Evolutionary conservation across 495 filamentous ascomycete genomes (phyloP).

Genomic region (Talaromyces liani): DNA sequence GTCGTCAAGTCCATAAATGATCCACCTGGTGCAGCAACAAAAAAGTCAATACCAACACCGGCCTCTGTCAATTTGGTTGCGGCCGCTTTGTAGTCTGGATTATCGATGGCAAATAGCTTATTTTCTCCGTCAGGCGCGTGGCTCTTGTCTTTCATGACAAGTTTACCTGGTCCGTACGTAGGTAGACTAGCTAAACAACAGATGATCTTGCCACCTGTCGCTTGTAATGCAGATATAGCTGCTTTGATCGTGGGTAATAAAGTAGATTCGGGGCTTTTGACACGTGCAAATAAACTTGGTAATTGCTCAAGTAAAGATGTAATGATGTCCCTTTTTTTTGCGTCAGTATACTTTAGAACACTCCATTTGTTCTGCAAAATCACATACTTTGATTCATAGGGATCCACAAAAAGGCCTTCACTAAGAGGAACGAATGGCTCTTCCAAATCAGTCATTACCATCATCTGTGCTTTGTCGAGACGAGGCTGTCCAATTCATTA

Average conservation of each 20-base stretch:
- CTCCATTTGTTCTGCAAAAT: not conserved
- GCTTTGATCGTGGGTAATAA: constrained; percentile 78
- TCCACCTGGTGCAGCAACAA: constrained; percentile 81
- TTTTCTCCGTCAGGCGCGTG: constrained; percentile 84
- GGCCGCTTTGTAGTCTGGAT: constrained; percentile 72
- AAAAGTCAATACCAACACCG: constrained; percentile 88
- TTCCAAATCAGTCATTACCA: constrained; percentile 97
- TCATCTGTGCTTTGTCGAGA: constrained; percentile 89
- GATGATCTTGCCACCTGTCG: constrained; percentile 87
- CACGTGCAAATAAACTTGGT: constrained; percentile 73
- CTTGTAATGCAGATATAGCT: constrained; percentile 68
- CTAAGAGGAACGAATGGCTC: constrained; percentile 93
- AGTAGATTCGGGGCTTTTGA: constrained; percentile 84
- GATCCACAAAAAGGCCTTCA: constrained; percentile 91
- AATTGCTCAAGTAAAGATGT: constrained; percentile 72
- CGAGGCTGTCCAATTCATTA: constrained; percentile 47
- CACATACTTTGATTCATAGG: constrained; percentile 75
- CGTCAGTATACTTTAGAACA: not conserved
- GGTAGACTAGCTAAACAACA: constrained; percentile 78
- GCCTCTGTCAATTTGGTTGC: constrained; percentile 83
- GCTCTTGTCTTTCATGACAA: constrained; percentile 80
- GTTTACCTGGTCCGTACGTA: constrained; percentile 78
- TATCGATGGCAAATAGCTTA: constrained; percentile 85
- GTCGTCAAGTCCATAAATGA: constrained; percentile 93
- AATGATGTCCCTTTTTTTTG: constrained; percentile 56